phyloP scores from a whole-genome alignment of 2,329 filamentous ascomycete genomes.

The Alternaria angustiovoidea region DNA sequence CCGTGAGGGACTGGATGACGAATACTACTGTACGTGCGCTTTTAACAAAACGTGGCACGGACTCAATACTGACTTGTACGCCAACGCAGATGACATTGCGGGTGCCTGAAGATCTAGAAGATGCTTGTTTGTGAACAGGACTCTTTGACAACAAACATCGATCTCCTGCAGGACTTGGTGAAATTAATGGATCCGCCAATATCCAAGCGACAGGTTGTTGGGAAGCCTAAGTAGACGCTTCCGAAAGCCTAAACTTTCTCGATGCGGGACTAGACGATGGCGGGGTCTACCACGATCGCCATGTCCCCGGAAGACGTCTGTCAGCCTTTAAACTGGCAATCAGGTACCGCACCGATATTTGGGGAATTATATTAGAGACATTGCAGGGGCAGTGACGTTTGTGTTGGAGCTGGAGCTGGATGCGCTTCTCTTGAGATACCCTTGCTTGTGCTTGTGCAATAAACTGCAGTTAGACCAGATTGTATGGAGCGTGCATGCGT shows the following conservation, averaged over 20 bases:
- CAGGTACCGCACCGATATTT: slow-evolving; percentile 5
- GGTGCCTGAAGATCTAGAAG: slow-evolving; percentile 8
- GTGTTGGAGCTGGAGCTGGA: slow-evolving; percentile 15
- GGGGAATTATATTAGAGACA: slow-evolving; percentile 1
- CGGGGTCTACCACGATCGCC: slow-evolving; percentile 6
- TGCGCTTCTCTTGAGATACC: slow-evolving; percentile 38
- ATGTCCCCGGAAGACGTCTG: not conserved
- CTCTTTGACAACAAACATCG: slow-evolving; percentile 7
- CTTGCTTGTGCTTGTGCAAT: slow-evolving; percentile 31
- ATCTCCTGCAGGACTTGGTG: slow-evolving; percentile 6
- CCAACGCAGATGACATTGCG: slow-evolving; percentile 17
- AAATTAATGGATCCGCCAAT: slow-evolving; percentile 4
- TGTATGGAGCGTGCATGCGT: slow-evolving; percentile 23
- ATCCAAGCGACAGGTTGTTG: slow-evolving; percentile 9
- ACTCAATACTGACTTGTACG: slow-evolving; percentile 3
- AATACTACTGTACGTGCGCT: slow-evolving; percentile 82
- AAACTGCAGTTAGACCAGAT: slow-evolving; percentile 20
- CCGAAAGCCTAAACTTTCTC: slow-evolving; percentile 1
- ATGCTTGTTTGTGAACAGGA: not conserved
- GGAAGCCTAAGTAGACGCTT: slow-evolving; percentile 11
- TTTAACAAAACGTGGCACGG: slow-evolving; percentile 19
- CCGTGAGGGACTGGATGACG: slow-evolving; percentile 84
- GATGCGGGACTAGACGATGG: slow-evolving; percentile 2
- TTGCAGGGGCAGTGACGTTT: slow-evolving; percentile 3
- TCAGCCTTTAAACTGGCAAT: not conserved